A percentile compares a stretch with the other conserved stretches of the same genome.
Conservation (phyloP, 2,329 filamentous ascomycete genomes). For the Penicillium sp. region DNA sequence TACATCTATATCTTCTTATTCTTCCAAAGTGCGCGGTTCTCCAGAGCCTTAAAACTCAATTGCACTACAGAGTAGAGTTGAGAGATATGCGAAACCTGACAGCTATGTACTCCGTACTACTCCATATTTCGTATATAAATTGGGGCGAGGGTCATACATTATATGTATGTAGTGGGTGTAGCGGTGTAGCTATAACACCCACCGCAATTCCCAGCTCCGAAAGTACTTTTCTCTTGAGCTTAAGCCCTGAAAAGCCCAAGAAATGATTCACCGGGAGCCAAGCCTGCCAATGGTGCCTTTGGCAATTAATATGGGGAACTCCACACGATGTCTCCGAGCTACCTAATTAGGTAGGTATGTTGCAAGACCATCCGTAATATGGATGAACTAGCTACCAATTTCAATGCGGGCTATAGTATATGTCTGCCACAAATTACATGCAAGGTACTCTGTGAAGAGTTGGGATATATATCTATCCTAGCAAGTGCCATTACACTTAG, state of each 20-base stretch:
- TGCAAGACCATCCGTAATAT: background rate
- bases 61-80: background rate
- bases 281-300: background rate
- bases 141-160: background rate
- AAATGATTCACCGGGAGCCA: conserved; percentile 1
- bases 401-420: background rate
- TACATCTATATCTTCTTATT: background rate
- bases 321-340: background rate
- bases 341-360: no score
- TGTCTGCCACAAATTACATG: no score
- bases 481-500: background rate
- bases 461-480: background rate
- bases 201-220: background rate
- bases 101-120: background rate
- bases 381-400: background rate
- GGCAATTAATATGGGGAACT: background rate
- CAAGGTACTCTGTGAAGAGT: background rate
- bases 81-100: background rate
- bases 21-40: conserved; percentile 1
- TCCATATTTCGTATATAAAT: background rate
- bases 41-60: background rate
- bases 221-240: background rate
- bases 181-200: background rate
- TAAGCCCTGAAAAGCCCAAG: background rate
- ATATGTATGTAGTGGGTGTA: background rate